A percentile compares a stretch with the other conserved stretches of the same genome.
These are phyloP conservation scores for Oryza officinalis DNA, from an alignment of 176 grass and related monocot species.

Conservation along the genomic window DNA sequence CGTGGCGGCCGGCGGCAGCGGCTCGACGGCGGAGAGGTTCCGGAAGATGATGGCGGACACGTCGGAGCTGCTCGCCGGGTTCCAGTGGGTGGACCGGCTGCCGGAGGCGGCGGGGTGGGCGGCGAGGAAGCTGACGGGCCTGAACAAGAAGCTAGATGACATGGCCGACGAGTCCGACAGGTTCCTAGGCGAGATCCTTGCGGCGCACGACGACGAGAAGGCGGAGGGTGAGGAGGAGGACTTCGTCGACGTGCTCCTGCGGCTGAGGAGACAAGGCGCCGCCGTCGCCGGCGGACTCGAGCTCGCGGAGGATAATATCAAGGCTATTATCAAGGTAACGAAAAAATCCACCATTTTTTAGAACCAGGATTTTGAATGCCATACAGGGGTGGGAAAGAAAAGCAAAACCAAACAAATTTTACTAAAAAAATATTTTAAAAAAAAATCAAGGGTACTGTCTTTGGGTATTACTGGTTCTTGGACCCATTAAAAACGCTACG, in stretches of 20 bases:
- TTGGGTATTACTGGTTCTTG: too few relatives aligned
- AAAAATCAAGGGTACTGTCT: too few relatives aligned
- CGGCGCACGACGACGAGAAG: conserved; percentile 37
- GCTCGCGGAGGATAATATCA: conserved; percentile 41
- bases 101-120: conserved; percentile 23
- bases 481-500: too few relatives aligned
- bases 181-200: conserved; percentile 37
- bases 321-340: conserved; percentile 39
- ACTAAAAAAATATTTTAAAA: too few relatives aligned
- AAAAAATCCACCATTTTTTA: background rate
- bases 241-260: conserved; percentile 48
- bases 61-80: conserved; percentile 31
- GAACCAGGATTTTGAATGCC: too few relatives aligned
- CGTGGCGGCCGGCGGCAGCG: conserved; percentile 7
- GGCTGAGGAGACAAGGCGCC: conserved; percentile 18
- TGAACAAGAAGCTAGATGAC: conserved; percentile 37
- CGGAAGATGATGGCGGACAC: conserved; percentile 33
- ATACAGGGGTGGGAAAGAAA: too few relatives aligned
- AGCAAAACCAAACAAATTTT: too few relatives aligned
- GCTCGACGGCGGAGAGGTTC: conserved; percentile 4
- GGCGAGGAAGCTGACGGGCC: conserved; percentile 27
- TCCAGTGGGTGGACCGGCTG: conserved; percentile 41
- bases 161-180: conserved; percentile 32
- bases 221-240: conserved; percentile 24
- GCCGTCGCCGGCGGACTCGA: background rate